A percentile compares a stretch with the other conserved stretches of the same genome.
These are phyloP conservation scores for Candida sithepensis DNA, from an alignment of 805 yeast genomes.

Conservation along the genomic window DNA sequence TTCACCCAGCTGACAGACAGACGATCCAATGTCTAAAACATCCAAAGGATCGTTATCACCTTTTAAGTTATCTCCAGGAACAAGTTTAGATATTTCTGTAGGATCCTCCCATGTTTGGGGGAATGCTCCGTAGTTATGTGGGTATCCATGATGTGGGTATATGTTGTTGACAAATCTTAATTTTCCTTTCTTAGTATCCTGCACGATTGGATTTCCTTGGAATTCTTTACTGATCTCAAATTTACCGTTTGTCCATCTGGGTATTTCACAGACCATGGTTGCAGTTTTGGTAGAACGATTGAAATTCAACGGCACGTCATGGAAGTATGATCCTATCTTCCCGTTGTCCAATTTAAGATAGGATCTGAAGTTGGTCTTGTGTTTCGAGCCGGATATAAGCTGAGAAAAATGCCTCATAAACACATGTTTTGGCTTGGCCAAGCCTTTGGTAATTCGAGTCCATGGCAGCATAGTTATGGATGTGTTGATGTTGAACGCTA, in stretches of 20 bases:
- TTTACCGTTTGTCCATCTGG: slow-evolving; percentile 81
- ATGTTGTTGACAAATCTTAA: slow-evolving; percentile 74
- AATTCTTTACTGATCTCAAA: slow-evolving; percentile 64
- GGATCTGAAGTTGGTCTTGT: slow-evolving; percentile 37
- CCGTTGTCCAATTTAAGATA: slow-evolving; percentile 42
- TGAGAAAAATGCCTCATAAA: slow-evolving; percentile 13
- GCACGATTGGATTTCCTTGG: slow-evolving; percentile 72
- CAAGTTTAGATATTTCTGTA: slow-evolving; percentile 40
- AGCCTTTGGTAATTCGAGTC: not conserved
- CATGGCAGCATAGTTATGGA: too few species aligned
- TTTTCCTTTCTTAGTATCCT: slow-evolving; percentile 67
- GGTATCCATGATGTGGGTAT: slow-evolving; percentile 81
- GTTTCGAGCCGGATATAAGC: slow-evolving; percentile 35
- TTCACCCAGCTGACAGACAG: slow-evolving; percentile 42
- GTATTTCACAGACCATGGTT: slow-evolving; percentile 71
- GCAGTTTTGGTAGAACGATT: slow-evolving; percentile 41
- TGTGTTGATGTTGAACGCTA: too few species aligned
- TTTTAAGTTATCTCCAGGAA: slow-evolving; percentile 36
- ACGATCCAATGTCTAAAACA: slow-evolving; percentile 82
- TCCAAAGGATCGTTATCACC: slow-evolving; percentile 98
- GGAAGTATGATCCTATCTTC: slow-evolving; percentile 57
- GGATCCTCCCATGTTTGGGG: slow-evolving; percentile 99
- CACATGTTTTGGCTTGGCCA: not conserved
- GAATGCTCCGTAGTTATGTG: slow-evolving; percentile 84
- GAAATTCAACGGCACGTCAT: slow-evolving; percentile 62